Conservation (phyloP, 2,329 filamentous ascomycete species). For the Helminthosporium solani region DNA sequence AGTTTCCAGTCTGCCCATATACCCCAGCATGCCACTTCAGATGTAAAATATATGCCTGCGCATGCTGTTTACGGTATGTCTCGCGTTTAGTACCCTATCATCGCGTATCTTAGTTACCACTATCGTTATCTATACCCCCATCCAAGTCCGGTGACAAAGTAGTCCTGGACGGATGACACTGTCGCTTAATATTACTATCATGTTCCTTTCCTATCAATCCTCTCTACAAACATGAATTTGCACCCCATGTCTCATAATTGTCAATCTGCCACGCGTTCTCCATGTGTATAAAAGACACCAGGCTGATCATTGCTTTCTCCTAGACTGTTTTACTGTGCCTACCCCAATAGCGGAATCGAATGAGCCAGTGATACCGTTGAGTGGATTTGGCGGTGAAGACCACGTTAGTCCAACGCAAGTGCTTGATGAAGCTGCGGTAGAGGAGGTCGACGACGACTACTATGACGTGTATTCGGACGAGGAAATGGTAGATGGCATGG, state of each 20-base stretch:
- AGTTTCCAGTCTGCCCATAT: slow-evolving; percentile 37
- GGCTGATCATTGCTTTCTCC: slow-evolving; percentile 23
- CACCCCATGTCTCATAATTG: slow-evolving; percentile 1
- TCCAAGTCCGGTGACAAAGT: slow-evolving; percentile 15
- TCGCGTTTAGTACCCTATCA: slow-evolving; percentile 40
- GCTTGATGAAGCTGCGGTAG: slow-evolving; percentile 44
- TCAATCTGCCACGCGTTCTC: neutral
- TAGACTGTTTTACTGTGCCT: slow-evolving; percentile 18
- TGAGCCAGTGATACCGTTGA: slow-evolving; percentile 23
- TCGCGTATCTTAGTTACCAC: slow-evolving; percentile 33
- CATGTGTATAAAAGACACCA: slow-evolving; percentile 5
- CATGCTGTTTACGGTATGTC: slow-evolving; percentile 44
- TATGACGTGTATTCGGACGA: slow-evolving; percentile 53
- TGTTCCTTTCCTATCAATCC: slow-evolving; percentile 4
- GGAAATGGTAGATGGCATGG: slow-evolving; percentile 39
- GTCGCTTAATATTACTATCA: slow-evolving; percentile 15
- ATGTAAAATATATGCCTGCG: slow-evolving; percentile 42
- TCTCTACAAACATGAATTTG: slow-evolving; percentile 1
- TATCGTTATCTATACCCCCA: slow-evolving; percentile 29
- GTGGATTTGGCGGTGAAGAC: slow-evolving; percentile 44
- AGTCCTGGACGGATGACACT: slow-evolving; percentile 15
- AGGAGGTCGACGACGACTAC: slow-evolving; percentile 52
- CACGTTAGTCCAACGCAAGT: slow-evolving; percentile 37
- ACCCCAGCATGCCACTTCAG: slow-evolving; percentile 35
- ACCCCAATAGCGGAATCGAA: slow-evolving; percentile 13